These are phyloP conservation scores for Pichia sp. DNA, from an alignment of 1,139 yeast species.

Conservation along the genomic window DNA sequence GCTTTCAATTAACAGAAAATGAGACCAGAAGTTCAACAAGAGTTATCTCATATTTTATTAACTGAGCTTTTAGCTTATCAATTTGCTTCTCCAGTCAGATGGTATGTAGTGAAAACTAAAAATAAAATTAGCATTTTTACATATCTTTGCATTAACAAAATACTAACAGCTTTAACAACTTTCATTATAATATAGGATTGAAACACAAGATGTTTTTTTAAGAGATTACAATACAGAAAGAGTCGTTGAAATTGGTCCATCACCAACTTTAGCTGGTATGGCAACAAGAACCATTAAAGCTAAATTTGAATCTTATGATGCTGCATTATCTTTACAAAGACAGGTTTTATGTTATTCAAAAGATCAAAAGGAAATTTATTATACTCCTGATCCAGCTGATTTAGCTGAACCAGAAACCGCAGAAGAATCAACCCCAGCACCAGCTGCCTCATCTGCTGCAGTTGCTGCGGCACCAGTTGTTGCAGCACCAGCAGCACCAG, in stretches of 20 bases:
- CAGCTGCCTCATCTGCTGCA: conserved; percentile 42
- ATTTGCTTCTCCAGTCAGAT: conserved; percentile 98
- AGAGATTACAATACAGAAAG: conserved; percentile 93
- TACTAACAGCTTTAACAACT: conserved; percentile 8
- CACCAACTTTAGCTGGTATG: conserved; percentile 98
- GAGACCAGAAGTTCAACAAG: conserved; percentile 98
- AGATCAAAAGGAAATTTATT: conserved; percentile 93
- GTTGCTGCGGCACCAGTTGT: conserved; percentile 55
- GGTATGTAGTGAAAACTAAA: conserved; percentile 40
- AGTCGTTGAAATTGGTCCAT: conserved; percentile 97
- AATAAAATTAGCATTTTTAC: neutral
- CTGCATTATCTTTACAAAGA: conserved; percentile 93
- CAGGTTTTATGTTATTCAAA: conserved; percentile 92
- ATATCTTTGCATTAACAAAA: too few relatives aligned
- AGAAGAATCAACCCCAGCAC: conserved; percentile 36
- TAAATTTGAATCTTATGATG: conserved; percentile 95
- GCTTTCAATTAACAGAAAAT: conserved; percentile 33
- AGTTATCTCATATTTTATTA: conserved; percentile 86
- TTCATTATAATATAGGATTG: conserved; percentile 44
- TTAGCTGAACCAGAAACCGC: conserved; percentile 39
- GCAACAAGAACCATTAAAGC: conserved; percentile 94
- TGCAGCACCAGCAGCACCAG: conserved; percentile 51
- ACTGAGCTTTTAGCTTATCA: conserved; percentile 97
- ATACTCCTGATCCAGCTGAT: conserved; percentile 79
- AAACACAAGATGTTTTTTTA: conserved; percentile 95